Base-by-base conservation (phyloP, 164 flowering plant species). In the Brasenia schreberi region DNA sequence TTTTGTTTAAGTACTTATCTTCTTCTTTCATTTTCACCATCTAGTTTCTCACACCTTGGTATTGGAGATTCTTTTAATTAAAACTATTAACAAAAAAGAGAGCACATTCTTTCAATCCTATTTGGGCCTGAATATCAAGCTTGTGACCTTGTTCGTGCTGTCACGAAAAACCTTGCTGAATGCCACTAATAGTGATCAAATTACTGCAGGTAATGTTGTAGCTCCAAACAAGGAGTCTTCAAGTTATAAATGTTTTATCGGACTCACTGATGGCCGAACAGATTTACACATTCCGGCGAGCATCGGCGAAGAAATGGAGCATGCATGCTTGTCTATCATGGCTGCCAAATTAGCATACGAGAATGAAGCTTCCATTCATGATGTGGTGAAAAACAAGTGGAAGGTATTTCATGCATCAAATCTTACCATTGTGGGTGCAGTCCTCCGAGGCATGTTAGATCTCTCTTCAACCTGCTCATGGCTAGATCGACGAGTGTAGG, bases 341-440 rank as follows among this genome's bases (percentile, higher is more conserved):
- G 67, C 67, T 65, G 33, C 67, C 23, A 65, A 65, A 49, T 19
- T 52, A 0, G 33, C 67, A 18, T 65, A 65, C 49, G 67, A 65
- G 67, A 65, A 65, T 39, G 67, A 44, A 18, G 17, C 59, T 42
- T 65, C 49, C 61, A 52, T 52, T n/a, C 19, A 49, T 45, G 10
- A 9, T 45, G 42, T 39, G 18, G 67, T 65, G 7, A n/a, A 49
- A 4, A 17, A 65, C 0, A 27, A 6, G 16, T 65, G 67, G 67
- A 65, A 65, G 67, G 67, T 65, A 65, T 12, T 45, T 2, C 5
- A 7, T 45, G 5, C 53, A 7, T 45, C 7, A 45, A 7, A 7
- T 45, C 53, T 45, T 12, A 45, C 11, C 53, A 45, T 45, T 7
- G 12, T 12, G 11, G 53, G 7, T 12, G 53, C 53, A 7, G 12